Percentiles rank a stretch among this genome's conserved stretches.
Conservation (phyloP, 2,329 filamentous ascomycete genomes). For the Hypoxylon sp. region DNA sequence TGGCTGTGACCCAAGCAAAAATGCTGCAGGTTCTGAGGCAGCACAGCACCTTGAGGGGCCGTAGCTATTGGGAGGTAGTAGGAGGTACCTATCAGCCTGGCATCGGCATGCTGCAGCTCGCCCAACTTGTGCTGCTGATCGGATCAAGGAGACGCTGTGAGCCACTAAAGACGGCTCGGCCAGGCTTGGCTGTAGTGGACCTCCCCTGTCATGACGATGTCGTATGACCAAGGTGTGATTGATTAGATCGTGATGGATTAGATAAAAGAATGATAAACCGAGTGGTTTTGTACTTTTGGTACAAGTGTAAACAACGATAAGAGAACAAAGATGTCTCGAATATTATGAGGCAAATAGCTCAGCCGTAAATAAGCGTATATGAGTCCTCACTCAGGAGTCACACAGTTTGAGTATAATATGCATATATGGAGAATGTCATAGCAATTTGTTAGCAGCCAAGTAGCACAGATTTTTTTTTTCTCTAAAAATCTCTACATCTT, state of each 20-base stretch:
- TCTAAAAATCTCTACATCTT: neutral
- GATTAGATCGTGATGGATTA: conserved; percentile 41
- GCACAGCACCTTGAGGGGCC: conserved; percentile 14
- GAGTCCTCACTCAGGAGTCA: too few relatives aligned
- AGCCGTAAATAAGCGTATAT: too few relatives aligned
- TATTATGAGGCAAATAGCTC: neutral
- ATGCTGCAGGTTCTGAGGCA: conserved; percentile 15
- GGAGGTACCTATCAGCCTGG: too few relatives aligned
- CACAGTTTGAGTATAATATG: too few relatives aligned
- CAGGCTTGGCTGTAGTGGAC: conserved; percentile 21
- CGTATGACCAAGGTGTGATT: conserved; percentile 40
- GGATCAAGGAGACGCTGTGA: conserved; percentile 11
- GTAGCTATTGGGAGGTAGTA: conserved; percentile 24
- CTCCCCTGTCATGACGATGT: conserved; percentile 16
- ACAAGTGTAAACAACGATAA: neutral
- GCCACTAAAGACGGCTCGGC: conserved; percentile 16
- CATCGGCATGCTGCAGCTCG: conserved; percentile 26
- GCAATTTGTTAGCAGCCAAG: too few relatives aligned
- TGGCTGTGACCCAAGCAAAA: conserved; percentile 13
- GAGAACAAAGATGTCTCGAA: neutral
- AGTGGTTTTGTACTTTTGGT: neutral
- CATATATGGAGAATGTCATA: too few relatives aligned
- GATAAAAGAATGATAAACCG: conserved; percentile 37
- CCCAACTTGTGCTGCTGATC: conserved; percentile 26
- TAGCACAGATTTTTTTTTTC: too few relatives aligned